phyloP scores from a whole-genome alignment of 2,329 filamentous ascomycete genomes.

The Emydomyces testavorans region DNA sequence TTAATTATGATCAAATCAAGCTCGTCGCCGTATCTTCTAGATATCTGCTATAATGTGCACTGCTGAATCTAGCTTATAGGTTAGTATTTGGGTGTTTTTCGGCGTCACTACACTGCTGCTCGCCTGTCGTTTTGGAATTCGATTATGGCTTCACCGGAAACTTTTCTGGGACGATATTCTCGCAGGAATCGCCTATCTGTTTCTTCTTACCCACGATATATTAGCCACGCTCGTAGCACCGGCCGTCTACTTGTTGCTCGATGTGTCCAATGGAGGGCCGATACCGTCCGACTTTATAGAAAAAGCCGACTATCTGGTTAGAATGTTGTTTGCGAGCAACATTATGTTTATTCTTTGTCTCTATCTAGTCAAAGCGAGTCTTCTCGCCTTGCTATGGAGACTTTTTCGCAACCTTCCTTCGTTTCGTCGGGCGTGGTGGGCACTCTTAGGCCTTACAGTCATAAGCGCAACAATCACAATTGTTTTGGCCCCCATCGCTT shows the following conservation, averaged over 20 bases:
- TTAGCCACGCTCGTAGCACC: slow-evolving; percentile 8
- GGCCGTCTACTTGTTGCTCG: slow-evolving; percentile 10
- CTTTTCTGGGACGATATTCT: slow-evolving; percentile 15
- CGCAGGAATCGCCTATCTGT: slow-evolving; percentile 7
- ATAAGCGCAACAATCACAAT: background rate
- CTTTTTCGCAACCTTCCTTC: slow-evolving; percentile 7
- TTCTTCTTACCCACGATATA: slow-evolving; percentile 11
- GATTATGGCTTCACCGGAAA: slow-evolving; percentile 13
- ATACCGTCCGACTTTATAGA: slow-evolving; percentile 9
- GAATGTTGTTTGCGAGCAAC: slow-evolving; percentile 7
- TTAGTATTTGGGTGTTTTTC: slow-evolving; percentile 12
- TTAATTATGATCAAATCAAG: too few relatives aligned
- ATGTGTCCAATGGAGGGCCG: background rate
- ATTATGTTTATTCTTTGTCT: slow-evolving; percentile 8
- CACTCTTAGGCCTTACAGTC: background rate
- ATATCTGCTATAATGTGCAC: background rate
- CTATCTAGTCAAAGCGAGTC: slow-evolving; percentile 13
- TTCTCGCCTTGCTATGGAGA: slow-evolving; percentile 13
- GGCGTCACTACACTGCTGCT: slow-evolving; percentile 11
- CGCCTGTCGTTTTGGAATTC: slow-evolving; percentile 9
- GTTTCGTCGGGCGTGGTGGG: slow-evolving; percentile 14
- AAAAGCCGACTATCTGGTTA: slow-evolving; percentile 10
- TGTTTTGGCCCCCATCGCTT: slow-evolving; percentile 7
- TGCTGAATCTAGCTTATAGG: slow-evolving; percentile 1
- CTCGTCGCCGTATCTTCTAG: too few relatives aligned